These are phyloP conservation scores for Seminavis robusta DNA, from an alignment of 108 stramenopile genomes.

Conservation along the genomic window DNA sequence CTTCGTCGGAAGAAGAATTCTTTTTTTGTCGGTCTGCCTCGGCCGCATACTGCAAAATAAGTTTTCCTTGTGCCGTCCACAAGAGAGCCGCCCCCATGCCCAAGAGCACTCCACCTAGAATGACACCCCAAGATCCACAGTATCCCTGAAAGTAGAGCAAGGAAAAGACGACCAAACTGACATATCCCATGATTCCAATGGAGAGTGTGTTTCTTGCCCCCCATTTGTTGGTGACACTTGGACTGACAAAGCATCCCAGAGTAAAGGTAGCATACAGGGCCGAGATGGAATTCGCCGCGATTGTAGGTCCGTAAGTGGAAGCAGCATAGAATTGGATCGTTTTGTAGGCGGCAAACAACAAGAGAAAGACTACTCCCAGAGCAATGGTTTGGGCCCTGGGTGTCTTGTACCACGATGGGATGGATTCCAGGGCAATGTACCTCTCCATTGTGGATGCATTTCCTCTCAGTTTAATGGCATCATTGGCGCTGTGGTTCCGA, in stretches of 20 bases:
- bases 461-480: no score
- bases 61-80: slow-evolving; percentile 47
- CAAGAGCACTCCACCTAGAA: slow-evolving; percentile 29
- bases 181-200: slow-evolving; percentile 43
- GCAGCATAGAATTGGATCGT: slow-evolving; percentile 51
- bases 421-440: no score
- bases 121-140: slow-evolving; percentile 18
- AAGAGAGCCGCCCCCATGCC: slow-evolving; percentile 45
- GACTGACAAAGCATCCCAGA: slow-evolving; percentile 32
- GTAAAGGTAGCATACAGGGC: slow-evolving; percentile 37
- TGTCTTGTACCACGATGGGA: slow-evolving; percentile 32
- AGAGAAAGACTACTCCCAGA: slow-evolving; percentile 49
- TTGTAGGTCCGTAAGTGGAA: slow-evolving; percentile 30
- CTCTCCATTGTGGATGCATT: no score
- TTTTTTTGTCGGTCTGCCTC: no score
- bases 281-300: slow-evolving; percentile 35
- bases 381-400: slow-evolving; percentile 23
- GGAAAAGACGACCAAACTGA: slow-evolving; percentile 18
- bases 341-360: slow-evolving; percentile 48
- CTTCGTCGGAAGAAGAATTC: no score
- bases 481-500: no score
- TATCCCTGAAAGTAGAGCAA: slow-evolving; percentile 28
- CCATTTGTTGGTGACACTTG: slow-evolving; percentile 32
- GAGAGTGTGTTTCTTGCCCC: slow-evolving; percentile 35
- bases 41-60: slow-evolving; percentile 42